phyloP scores from a whole-genome alignment of 164 flowering plant genomes.

The Vitis amurensis region DNA sequence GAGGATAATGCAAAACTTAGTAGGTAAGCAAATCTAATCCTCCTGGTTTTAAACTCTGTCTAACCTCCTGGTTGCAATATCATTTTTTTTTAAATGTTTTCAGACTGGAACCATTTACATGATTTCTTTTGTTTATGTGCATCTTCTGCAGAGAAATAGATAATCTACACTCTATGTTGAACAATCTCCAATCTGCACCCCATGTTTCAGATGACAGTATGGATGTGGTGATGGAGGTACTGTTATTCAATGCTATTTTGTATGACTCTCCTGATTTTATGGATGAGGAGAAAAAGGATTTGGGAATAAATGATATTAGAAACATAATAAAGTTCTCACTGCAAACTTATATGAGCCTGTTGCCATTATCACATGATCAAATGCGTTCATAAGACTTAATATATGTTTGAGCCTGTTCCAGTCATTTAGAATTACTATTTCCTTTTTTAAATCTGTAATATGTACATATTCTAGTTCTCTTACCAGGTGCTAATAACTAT shows the following conservation, averaged over 20 bases:
- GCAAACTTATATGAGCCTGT: neutral
- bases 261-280: too few species aligned
- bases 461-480: slow-evolving; percentile 6
- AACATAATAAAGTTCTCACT: neutral
- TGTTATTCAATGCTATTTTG: neutral
- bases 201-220: slow-evolving; percentile 19
- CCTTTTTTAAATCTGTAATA: neutral
- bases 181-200: slow-evolving; percentile 24
- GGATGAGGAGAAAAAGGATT: too few species aligned
- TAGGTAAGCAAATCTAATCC: slow-evolving; percentile 40
- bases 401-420: neutral
- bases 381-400: neutral
- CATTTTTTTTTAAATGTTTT: neutral
- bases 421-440: neutral
- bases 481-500: neutral
- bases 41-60: slow-evolving; percentile 3
- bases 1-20: slow-evolving; percentile 70
- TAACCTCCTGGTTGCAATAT: neutral
- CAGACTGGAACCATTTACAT: too few species aligned
- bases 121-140: neutral
- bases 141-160: slow-evolving; percentile 64
- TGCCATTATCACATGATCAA: neutral
- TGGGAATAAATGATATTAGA: neutral
- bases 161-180: slow-evolving; percentile 43
- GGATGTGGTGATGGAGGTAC: slow-evolving; percentile 36